phyloP scores from a whole-genome alignment of 83 land plant genomes.

The Thuja plicata region DNA sequence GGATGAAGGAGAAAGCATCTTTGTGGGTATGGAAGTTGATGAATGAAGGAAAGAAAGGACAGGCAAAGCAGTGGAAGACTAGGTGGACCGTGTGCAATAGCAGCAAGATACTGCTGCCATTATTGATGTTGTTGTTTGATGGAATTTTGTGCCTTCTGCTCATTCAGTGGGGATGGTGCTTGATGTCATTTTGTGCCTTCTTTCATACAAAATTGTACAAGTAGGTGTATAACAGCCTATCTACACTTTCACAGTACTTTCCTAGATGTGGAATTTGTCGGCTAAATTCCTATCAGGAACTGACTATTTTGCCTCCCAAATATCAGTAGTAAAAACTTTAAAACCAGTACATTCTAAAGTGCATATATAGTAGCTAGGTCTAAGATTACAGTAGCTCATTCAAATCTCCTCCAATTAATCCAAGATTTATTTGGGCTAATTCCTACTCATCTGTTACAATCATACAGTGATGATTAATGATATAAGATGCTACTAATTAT shows the following conservation, averaged over 20 bases:
- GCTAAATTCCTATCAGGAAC: conserved; percentile 14
- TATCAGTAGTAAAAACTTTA: conserved; percentile 3
- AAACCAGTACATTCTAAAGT: conserved; percentile 3
- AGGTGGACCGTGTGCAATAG: conserved; percentile 17
- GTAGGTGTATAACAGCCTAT: conserved; percentile 11
- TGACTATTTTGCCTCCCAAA: conserved; percentile 12
- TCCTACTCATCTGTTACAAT: conserved; percentile 1
- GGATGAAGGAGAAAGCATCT: conserved; percentile 10
- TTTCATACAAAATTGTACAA: conserved; percentile 8
- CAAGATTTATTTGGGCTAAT: background rate
- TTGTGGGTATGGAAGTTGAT: conserved; percentile 11
- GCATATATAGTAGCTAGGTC: background rate
- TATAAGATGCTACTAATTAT: conserved; percentile 1
- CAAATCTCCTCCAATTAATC: background rate
- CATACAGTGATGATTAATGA: conserved; percentile 17
- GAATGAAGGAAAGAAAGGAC: conserved; percentile 12
- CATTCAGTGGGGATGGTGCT: conserved; percentile 16
- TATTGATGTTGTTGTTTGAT: conserved; percentile 17
- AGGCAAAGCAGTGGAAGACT: conserved; percentile 12
- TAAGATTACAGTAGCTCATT: background rate
- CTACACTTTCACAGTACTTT: conserved; percentile 4
- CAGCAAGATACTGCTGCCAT: conserved; percentile 16
- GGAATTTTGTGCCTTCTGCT: conserved; percentile 20
- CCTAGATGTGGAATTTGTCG: conserved; percentile 10
- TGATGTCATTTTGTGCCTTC: conserved; percentile 17